Conservation (phyloP, 2,329 filamentous ascomycete species). For the Alternaria panax region DNA sequence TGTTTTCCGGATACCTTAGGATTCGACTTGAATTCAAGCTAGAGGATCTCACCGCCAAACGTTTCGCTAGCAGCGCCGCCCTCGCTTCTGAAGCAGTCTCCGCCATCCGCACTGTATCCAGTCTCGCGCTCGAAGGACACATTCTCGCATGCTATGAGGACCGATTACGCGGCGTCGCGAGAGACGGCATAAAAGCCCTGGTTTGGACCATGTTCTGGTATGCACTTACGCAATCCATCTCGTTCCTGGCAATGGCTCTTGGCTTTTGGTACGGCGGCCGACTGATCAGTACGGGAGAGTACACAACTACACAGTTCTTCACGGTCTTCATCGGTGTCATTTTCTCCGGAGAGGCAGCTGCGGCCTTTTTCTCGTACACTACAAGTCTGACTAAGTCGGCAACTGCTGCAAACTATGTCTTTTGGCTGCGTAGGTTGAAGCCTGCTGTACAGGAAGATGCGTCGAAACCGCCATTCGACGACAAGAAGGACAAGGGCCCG, state of each 20-base stretch:
- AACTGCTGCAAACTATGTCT: slow-evolving; percentile 72
- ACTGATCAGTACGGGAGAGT: slow-evolving; percentile 54
- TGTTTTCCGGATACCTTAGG: slow-evolving; percentile 78
- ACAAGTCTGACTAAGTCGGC: slow-evolving; percentile 96
- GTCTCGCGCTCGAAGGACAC: slow-evolving; percentile 84
- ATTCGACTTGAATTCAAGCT: slow-evolving; percentile 86
- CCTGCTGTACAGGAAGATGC: slow-evolving; percentile 49
- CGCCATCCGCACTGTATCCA: slow-evolving; percentile 91
- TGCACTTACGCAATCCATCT: slow-evolving; percentile 81
- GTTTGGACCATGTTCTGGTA: slow-evolving; percentile 81
- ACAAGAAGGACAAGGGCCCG: slow-evolving; percentile 42
- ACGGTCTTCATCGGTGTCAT: slow-evolving; percentile 73
- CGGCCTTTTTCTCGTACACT: slow-evolving; percentile 89
- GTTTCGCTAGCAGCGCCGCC: slow-evolving; percentile 63
- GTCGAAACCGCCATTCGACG: slow-evolving; percentile 42
- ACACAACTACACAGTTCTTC: slow-evolving; percentile 86
- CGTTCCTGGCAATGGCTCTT: slow-evolving; percentile 52
- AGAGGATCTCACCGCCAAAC: slow-evolving; percentile 75
- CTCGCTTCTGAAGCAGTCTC: slow-evolving; percentile 94
- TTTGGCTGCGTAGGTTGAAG: slow-evolving; percentile 52
- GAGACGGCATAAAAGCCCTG: slow-evolving; percentile 69
- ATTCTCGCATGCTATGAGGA: slow-evolving; percentile 73
- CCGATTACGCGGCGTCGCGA: slow-evolving; percentile 62
- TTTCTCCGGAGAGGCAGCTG: slow-evolving; percentile 67
- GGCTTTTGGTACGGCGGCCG: slow-evolving; percentile 51